Base-by-base conservation (phyloP, 1,139 yeast genomes). In the Scheffersomyces stambukii region DNA sequence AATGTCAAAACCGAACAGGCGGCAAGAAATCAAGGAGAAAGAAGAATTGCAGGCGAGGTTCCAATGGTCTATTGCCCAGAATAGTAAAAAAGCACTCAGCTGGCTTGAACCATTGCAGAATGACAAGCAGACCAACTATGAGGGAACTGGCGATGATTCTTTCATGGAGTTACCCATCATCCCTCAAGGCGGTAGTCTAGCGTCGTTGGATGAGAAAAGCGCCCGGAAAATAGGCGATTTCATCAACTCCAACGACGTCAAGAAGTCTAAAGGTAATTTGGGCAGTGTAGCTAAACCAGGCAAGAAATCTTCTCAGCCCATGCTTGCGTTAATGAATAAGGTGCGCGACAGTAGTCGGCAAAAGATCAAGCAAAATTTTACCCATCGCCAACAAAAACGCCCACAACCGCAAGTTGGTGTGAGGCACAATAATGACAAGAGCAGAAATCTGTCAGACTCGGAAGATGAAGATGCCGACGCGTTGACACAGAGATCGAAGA, bases 41-140 rank as follows among this genome's bases (percentile, higher is more conserved):
- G 70, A 73, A 36, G 65, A 61, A 22, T 54, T 74, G 9, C 79
- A 70, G 40, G 63, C 74, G 10, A 57, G 57, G 37, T 62, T 73
- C 42, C 75, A 68, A 43, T 54, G 66, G 7, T 61, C 70, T 4
- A 46, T 73, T 10, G 42, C 63, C 6, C 57, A 56, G 23, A 61
- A 60, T 16, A 63, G 62, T 35, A 41, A 51, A 12, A 58, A 50
- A 23, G 69, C 68, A 1, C 31, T 50, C 24, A 54, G 60, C 18
- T 75, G 80, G 80, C 52, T 74, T 29, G 45, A 41, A 19, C 57
- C 54, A 6, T 16, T 17, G 13, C 32, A 13, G 13, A 16, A 16
- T 26, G 6, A 15, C 27, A n/a, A 18, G 19, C 5, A 16, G 19
- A 9, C 37, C 18, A 23, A 22, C 6, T 21, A 21, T 8, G 21